Percentiles rank a stretch among this genome's conserved stretches.
phyloP scores from a whole-genome alignment of 345 rosid genomes.

The Sisymbrium irio region DNA sequence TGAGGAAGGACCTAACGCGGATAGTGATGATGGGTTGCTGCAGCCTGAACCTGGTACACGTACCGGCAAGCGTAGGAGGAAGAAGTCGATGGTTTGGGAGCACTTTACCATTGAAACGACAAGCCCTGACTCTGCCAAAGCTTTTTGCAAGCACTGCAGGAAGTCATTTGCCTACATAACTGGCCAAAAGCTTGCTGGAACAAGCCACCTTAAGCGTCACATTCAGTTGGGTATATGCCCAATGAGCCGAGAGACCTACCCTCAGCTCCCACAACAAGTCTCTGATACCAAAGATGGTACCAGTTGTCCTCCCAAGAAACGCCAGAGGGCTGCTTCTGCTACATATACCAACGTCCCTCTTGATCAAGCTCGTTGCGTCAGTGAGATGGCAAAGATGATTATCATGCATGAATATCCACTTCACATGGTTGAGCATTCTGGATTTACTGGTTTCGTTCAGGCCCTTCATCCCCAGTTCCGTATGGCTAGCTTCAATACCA shows the following conservation, averaged over 20 bases:
- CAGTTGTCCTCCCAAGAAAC: conserved; percentile 55
- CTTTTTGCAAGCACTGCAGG: conserved; percentile 89
- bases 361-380: too few relatives aligned
- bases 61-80: conserved; percentile 69
- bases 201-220: conserved; percentile 97
- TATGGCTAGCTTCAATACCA: too few relatives aligned
- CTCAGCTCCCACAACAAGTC: conserved; percentile 34
- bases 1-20: conserved; percentile 16
- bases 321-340: conserved; percentile 36
- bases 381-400: too few relatives aligned
- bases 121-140: conserved; percentile 72
- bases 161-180: conserved; percentile 84
- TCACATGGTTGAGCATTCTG: too few relatives aligned
- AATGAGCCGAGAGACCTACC: conserved; percentile 47
- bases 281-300: conserved; percentile 30
- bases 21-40: conserved; percentile 40
- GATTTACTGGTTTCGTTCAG: too few relatives aligned
- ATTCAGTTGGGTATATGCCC: conserved; percentile 89
- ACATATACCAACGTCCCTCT: too few relatives aligned
- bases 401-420: too few relatives aligned
- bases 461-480: too few relatives aligned
- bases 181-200: conserved; percentile 86
- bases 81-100: conserved; percentile 96
- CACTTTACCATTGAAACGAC: conserved; percentile 81
- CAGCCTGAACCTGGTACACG: conserved; percentile 29